Base-by-base conservation (phyloP, 169 alveolate genomes). In the Babesia caballi region DNA sequence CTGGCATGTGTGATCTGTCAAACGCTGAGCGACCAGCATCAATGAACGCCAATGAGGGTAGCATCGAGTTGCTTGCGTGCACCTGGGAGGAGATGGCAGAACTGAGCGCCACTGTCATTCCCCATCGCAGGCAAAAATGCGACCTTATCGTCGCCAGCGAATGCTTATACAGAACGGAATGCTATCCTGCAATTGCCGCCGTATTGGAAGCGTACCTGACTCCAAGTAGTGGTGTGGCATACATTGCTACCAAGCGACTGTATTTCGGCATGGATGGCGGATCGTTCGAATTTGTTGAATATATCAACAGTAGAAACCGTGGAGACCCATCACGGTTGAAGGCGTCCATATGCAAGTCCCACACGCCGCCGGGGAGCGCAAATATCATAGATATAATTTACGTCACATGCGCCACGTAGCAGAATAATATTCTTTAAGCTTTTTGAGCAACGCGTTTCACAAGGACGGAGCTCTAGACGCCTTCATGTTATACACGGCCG, bases 201-300 rank as follows among this genome's bases (percentile, higher is more conserved):
- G 35, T 81, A 17, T 32, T 81, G 44, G 38, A 14, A 25, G 19
- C 44, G 38, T 70, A 42, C 42, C 54, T 81, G 35, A 28, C n/a
- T 25, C 58, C 59, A 32, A 46, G 9, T 9, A 32, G 51, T 12
- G 88, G 88, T 0, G 65, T 49, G 27, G 88, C 84, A n/a, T 81
- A 49, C 46, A 66, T 81, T n/a, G 88, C 81, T 11, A 70, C 88
- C 8, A 81, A 81, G 33, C 25, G 84, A 52, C 28, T 81, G 52
- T 81, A 81, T 42, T 81, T 81, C 49, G 88, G 88, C 57, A 25
- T 81, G 66, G 68, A 69, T 2, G 84, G 88, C 30, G 88, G 88
- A 9, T 25, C 88, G 14, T 71, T 70, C 30, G 83, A 81, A 33
- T 81, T 81, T 57, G 46, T 60, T 8, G 35, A 35, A 11, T 61